These are phyloP conservation scores for Ulvella scutata DNA, from an alignment of 139 green algal genomes.

Conservation along the genomic window DNA sequence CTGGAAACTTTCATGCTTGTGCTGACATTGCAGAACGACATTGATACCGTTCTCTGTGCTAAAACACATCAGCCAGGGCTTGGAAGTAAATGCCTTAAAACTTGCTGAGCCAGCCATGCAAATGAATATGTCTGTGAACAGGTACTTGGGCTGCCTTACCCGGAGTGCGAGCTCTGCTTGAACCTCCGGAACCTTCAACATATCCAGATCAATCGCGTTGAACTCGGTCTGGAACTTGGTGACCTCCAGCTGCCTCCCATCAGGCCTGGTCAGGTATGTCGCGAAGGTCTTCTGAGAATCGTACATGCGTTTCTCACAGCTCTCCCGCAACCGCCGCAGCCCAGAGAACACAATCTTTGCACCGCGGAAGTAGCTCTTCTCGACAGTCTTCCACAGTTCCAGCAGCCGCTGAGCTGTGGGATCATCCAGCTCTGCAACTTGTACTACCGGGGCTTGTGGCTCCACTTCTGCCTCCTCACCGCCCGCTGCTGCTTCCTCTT, in stretches of 20 bases:
- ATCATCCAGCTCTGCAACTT: conserved; percentile 4
- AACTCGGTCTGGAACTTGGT: conserved; percentile 32
- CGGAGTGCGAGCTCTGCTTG: not conserved
- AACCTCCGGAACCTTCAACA: conserved; percentile 19
- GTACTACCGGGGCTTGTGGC: not conserved
- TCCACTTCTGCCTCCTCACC: not conserved
- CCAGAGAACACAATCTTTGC: conserved; percentile 17
- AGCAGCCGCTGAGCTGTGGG: conserved; percentile 8
- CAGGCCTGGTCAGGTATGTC: conserved; percentile 17
- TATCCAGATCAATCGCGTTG: conserved; percentile 48
- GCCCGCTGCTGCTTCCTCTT: not conserved
- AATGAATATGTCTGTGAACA: too few relatives aligned
- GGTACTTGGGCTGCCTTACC: conserved; percentile 40
- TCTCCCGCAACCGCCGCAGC: conserved; percentile 10
- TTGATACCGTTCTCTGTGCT: too few relatives aligned
- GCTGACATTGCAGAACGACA: too few relatives aligned
- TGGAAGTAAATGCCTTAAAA: too few relatives aligned
- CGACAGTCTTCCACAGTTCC: conserved; percentile 27
- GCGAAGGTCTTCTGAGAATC: conserved; percentile 12
- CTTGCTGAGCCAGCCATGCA: too few relatives aligned
- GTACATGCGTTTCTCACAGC: not conserved
- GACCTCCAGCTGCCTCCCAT: conserved; percentile 24
- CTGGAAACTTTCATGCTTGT: too few relatives aligned
- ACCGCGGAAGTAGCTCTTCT: conserved; percentile 35
- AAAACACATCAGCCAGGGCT: too few relatives aligned